Percentiles rank a stretch among this genome's conserved stretches.
These are phyloP conservation scores for Ceratocystis eucalypticola DNA, from an alignment of 2,329 filamentous ascomycete genomes.

Conservation along the genomic window DNA sequence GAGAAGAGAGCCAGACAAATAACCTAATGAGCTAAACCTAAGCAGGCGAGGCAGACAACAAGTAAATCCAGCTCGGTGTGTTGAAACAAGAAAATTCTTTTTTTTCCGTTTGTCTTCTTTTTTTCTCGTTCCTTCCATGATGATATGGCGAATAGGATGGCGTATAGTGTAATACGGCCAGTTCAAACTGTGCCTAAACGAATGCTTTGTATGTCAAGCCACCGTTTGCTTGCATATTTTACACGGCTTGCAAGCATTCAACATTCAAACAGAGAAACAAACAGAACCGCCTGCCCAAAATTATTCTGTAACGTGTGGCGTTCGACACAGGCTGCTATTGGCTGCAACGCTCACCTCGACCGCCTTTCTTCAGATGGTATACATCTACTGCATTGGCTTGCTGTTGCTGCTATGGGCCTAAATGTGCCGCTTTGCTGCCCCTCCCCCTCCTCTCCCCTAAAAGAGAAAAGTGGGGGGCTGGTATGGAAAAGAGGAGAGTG, in stretches of 20 bases:
- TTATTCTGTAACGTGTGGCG: background rate
- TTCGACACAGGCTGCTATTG: background rate
- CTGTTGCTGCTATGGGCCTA: background rate
- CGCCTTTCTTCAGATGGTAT: background rate
- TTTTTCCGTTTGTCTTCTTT: no score
- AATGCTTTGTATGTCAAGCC: background rate
- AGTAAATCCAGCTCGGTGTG: no score
- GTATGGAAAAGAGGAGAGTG: background rate
- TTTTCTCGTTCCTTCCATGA: no score
- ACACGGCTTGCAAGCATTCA: background rate
- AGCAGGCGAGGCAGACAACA: no score
- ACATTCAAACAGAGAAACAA: no score
- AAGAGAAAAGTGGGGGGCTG: background rate
- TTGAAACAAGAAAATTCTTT: no score
- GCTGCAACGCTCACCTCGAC: background rate
- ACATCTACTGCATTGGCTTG: background rate
- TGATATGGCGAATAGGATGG: background rate
- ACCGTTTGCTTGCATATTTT: background rate
- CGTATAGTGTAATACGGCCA: background rate
- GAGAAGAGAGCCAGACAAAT: no score
- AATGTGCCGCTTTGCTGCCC: background rate
- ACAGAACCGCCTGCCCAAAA: background rate
- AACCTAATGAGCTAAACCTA: no score
- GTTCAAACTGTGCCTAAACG: background rate
- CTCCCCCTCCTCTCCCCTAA: background rate